A percentile compares a stretch with the other conserved stretches of the same genome.
Evolutionary conservation across 495 filamentous ascomycete genomes (phyloP).

Genomic region (Daldinia decipiens): DNA sequence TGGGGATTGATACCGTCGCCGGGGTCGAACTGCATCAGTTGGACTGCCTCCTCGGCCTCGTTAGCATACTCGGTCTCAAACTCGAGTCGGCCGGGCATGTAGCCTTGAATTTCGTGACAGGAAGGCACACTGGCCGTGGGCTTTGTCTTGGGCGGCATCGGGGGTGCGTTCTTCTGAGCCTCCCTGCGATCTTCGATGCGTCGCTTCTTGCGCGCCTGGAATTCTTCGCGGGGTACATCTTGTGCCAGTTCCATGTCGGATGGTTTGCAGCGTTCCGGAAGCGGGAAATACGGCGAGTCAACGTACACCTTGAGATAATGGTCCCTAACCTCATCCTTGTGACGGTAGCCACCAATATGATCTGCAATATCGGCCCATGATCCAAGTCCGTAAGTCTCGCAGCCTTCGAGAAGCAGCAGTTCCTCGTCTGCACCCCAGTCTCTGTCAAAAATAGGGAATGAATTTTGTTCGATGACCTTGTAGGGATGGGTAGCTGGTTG

Average conservation of each 20-base stretch:
- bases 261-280: slow-evolving; percentile 85
- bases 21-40: slow-evolving; percentile 97
- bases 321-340: slow-evolving; percentile 92
- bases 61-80: slow-evolving; percentile 98
- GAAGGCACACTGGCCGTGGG: slow-evolving; percentile 92
- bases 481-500: slow-evolving; percentile 85
- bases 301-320: slow-evolving; percentile 93
- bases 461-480: slow-evolving; percentile 97
- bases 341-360: slow-evolving; percentile 93
- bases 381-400: slow-evolving; percentile 96
- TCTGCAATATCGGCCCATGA: slow-evolving; percentile 99
- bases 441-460: slow-evolving; percentile 91
- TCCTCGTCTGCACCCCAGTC: slow-evolving; percentile 99
- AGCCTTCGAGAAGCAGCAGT: slow-evolving; percentile 88
- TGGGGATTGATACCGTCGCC: slow-evolving; percentile 87
- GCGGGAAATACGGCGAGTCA: slow-evolving; percentile 81
- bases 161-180: slow-evolving; percentile 81
- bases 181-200: slow-evolving; percentile 94
- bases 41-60: slow-evolving; percentile 97
- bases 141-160: slow-evolving; percentile 90
- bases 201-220: slow-evolving; percentile 92
- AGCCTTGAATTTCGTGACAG: slow-evolving; percentile 97
- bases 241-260: slow-evolving; percentile 79
- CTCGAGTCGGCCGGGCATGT: slow-evolving; percentile 97
- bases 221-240: slow-evolving; percentile 86